A percentile compares a stretch with the other conserved stretches of the same genome.
Conservation (phyloP, 164 flowering plant species). For the Vitis riparia region DNA sequence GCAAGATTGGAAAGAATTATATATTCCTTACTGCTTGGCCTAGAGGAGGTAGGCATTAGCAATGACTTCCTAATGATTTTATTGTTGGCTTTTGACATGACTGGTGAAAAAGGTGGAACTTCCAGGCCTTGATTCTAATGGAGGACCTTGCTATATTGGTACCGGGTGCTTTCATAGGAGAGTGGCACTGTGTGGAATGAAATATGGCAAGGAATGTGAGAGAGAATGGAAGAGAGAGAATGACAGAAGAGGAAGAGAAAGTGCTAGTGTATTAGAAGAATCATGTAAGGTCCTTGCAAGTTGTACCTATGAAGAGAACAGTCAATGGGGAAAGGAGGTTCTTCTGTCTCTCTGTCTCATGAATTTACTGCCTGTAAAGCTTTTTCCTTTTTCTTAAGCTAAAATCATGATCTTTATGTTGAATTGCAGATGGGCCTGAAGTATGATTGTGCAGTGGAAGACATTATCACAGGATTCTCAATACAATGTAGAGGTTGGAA, state of each 20-base stretch:
- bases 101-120: conserved; percentile 21
- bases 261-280: conserved; percentile 19
- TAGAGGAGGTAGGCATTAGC: no score
- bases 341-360: neutral
- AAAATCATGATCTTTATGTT: neutral
- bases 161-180: conserved; percentile 47
- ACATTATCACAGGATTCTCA: conserved; percentile 39
- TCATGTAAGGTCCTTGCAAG: conserved; percentile 28
- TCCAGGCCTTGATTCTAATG: conserved; percentile 28
- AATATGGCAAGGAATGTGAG: conserved; percentile 14
- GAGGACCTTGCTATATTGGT: conserved; percentile 36
- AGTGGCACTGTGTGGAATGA: conserved; percentile 27
- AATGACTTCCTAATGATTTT: no score
- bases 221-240: conserved; percentile 13
- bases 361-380: no score
- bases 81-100: neutral
- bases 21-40: no score
- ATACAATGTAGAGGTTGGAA: conserved; percentile 12
- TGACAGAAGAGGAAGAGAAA: conserved; percentile 11
- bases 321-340: conserved; percentile 48
- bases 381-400: neutral
- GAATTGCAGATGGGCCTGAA: conserved; percentile 34
- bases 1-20: neutral
- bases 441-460: conserved; percentile 38
- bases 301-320: conserved; percentile 30